Conservation (phyloP, 352 stramenopile genomes). For the Pythium volutum region DNA sequence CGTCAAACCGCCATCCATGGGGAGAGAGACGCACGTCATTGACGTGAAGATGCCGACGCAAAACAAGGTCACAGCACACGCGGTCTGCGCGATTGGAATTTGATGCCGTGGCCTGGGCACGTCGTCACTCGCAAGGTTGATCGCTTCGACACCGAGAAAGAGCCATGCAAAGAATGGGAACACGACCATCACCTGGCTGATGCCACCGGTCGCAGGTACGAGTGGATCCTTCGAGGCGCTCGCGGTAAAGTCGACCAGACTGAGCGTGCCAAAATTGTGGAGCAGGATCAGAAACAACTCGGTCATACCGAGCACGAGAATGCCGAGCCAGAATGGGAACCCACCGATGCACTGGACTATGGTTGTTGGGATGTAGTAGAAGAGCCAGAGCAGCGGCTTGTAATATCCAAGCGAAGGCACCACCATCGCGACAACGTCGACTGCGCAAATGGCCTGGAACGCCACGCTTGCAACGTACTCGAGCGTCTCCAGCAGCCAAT, state of each 20-base stretch:
- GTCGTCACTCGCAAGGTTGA: conserved; percentile 19
- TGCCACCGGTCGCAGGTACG: neutral
- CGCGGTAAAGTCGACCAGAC: neutral
- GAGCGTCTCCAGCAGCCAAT: conserved; percentile 19
- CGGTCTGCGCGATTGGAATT: conserved; percentile 13
- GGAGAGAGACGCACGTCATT: conserved; percentile 4
- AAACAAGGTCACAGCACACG: neutral
- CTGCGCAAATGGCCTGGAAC: conserved; percentile 1
- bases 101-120: neutral
- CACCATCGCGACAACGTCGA: neutral
- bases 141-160: conserved; percentile 17
- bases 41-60: conserved; percentile 4
- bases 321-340: conserved; percentile 5
- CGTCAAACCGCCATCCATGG: neutral
- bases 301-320: neutral
- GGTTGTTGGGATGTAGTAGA: conserved; percentile 19
- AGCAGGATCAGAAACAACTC: conserved; percentile 9
- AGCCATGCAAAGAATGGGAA: conserved; percentile 18
- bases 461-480: conserved; percentile 19
- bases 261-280: conserved; percentile 15
- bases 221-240: neutral
- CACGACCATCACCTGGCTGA: neutral
- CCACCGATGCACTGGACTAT: conserved; percentile 13
- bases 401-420: conserved; percentile 5
- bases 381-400: conserved; percentile 14